A percentile compares a stretch with the other conserved stretches of the same genome.
These are phyloP conservation scores for Dittrichia graveolens DNA, from an alignment of 129 eudicot genomes.

Conservation along the genomic window DNA sequence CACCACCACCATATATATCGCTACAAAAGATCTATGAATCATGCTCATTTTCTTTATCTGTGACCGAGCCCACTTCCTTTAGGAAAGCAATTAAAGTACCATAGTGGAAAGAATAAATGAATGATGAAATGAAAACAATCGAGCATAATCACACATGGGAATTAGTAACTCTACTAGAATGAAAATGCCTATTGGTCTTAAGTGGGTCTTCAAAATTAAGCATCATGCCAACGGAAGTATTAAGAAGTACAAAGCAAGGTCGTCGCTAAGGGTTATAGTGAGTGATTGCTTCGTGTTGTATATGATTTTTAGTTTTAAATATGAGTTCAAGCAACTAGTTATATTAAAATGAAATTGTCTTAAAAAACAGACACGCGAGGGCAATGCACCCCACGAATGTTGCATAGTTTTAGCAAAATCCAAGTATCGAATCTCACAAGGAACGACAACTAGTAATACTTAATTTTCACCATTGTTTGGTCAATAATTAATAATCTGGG, in stretches of 20 bases:
- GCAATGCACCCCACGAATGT: too few relatives aligned
- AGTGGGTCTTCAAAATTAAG: slow-evolving; percentile 6
- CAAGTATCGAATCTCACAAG: too few relatives aligned
- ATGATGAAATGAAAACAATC: background rate
- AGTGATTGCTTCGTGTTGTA: too few relatives aligned
- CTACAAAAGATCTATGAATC: background rate
- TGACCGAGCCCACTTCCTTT: background rate
- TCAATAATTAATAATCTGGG: too few relatives aligned
- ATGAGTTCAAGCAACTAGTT: too few relatives aligned
- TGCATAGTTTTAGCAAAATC: too few relatives aligned
- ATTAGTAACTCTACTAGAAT: background rate
- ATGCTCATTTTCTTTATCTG: background rate
- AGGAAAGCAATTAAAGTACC: background rate
- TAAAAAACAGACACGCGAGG: too few relatives aligned
- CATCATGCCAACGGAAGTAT: background rate
- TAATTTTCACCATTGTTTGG: too few relatives aligned
- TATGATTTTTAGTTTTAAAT: too few relatives aligned
- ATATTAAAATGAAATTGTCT: too few relatives aligned
- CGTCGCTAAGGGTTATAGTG: slow-evolving; percentile 3
- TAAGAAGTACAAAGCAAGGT: background rate
- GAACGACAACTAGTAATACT: too few relatives aligned
- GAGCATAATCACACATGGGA: background rate
- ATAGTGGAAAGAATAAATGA: background rate
- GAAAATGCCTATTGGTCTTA: background rate
- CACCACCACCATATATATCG: too few relatives aligned